phyloP scores from a whole-genome alignment of 441 rosid genomes.

The Isatis lusitanica region DNA sequence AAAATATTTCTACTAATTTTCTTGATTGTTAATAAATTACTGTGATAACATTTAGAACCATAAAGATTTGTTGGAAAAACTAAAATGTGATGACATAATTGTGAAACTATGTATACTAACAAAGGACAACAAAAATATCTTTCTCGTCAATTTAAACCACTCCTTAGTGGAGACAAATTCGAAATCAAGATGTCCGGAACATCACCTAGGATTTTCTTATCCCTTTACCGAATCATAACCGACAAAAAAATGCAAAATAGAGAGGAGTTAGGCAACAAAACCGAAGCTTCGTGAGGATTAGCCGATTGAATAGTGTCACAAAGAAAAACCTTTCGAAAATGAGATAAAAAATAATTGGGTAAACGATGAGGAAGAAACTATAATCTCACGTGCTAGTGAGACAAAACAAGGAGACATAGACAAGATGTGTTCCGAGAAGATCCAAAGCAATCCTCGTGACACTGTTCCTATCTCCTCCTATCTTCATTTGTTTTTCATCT shows the following conservation, averaged over 20 bases:
- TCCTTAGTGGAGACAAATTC: conserved; percentile 27
- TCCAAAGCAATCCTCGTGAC: conserved; percentile 42
- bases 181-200: conserved; percentile 23
- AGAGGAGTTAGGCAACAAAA: conserved; percentile 25
- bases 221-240: conserved; percentile 15
- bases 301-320: conserved; percentile 8
- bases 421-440: conserved; percentile 31
- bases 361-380: conserved; percentile 18
- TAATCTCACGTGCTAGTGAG: conserved; percentile 34
- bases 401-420: conserved; percentile 35
- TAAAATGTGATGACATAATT: background rate
- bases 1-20: background rate
- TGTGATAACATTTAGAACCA: background rate
- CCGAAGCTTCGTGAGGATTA: conserved; percentile 15
- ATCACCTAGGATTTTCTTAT: conserved; percentile 20
- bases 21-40: background rate
- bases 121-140: conserved; percentile 22
- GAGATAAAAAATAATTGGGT: background rate
- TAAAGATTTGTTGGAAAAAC: background rate
- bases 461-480: conserved; percentile 33
- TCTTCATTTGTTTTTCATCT: conserved; percentile 33
- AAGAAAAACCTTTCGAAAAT: background rate
- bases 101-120: background rate
- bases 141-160: conserved; percentile 25
- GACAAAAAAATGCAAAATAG: conserved; percentile 16